A percentile compares a stretch with the other conserved stretches of the same genome.
Evolutionary conservation across 495 filamentous ascomycete genomes (phyloP).

Genomic region (Aspergillus carlsbadensis): DNA sequence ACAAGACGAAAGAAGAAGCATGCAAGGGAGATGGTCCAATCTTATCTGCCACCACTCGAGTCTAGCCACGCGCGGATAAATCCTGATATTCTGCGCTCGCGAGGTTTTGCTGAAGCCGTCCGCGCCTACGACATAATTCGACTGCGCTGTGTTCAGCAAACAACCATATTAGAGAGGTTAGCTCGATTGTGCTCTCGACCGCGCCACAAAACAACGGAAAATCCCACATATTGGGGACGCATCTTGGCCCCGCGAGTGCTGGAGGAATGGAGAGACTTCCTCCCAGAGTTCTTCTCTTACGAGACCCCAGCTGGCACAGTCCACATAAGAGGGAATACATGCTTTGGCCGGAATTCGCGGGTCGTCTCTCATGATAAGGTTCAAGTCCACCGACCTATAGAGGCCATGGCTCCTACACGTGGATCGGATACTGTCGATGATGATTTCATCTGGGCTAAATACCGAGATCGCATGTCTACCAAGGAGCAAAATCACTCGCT

Average conservation of each 20-base stretch:
- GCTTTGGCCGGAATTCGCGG: background rate
- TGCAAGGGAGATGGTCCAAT: conserved; percentile 27
- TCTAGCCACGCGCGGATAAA: background rate
- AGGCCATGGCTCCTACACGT: no score
- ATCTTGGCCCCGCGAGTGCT: conserved; percentile 40
- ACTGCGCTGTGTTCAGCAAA: conserved; percentile 34
- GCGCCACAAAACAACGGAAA: conserved; percentile 21
- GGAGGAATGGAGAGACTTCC: conserved; percentile 50
- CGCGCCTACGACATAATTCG: conserved; percentile 37
- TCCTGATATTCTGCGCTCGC: conserved; percentile 21
- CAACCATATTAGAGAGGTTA: conserved; percentile 20
- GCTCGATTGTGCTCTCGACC: conserved; percentile 18
- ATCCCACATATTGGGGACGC: conserved; percentile 27
- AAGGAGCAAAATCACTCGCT: conserved; percentile 19
- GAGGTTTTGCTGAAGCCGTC: conserved; percentile 35
- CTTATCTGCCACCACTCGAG: conserved; percentile 17
- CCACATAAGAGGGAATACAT: conserved; percentile 17
- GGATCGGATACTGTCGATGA: conserved; percentile 20
- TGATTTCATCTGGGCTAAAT: conserved; percentile 20
- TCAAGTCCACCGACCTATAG: conserved; percentile 20
- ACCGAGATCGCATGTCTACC: conserved; percentile 1
- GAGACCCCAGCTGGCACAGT: conserved; percentile 28
- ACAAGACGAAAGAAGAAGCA: conserved; percentile 26
- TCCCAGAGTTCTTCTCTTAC: conserved; percentile 38
- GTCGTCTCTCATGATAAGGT: conserved; percentile 8